Evolutionary conservation across 257 asterid species (phyloP).

Genomic region (Ophiorrhiza pumila): DNA sequence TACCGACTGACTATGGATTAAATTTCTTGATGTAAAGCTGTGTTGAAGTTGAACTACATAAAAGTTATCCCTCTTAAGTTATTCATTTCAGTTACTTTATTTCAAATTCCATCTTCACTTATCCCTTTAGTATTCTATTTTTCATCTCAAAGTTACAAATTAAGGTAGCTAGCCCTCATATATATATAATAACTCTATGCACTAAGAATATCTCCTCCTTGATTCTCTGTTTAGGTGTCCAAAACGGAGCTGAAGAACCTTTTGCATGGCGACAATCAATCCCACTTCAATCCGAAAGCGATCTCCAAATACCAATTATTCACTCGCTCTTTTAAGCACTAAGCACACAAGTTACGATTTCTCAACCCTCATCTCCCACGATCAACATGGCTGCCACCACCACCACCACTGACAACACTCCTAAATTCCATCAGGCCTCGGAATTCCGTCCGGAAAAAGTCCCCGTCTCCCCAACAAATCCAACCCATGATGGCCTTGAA

Average conservation of each 20-base stretch:
- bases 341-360: not conserved
- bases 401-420: constrained; percentile 9
- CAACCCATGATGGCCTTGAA: constrained; percentile 44
- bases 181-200: too few relatives aligned
- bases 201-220: not conserved
- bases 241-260: too few relatives aligned
- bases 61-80: too few relatives aligned
- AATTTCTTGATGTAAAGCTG: too few relatives aligned
- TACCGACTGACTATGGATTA: too few relatives aligned
- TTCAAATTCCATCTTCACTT: too few relatives aligned
- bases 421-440: constrained; percentile 2
- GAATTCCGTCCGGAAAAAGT: constrained; percentile 16
- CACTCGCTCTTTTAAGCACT: constrained; percentile 25
- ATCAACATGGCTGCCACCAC: constrained; percentile 28
- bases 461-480: constrained; percentile 15
- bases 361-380: constrained; percentile 16
- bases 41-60: too few relatives aligned
- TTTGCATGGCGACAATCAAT: not conserved
- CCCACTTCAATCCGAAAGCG: constrained; percentile 2
- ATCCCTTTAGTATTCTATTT: too few relatives aligned
- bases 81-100: too few relatives aligned
- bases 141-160: too few relatives aligned
- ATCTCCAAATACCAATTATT: constrained; percentile 8
- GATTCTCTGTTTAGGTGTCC: not conserved
- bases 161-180: too few relatives aligned